These are phyloP conservation scores for Lyophyllum atratum DNA, from an alignment of 768 basidiomycete genomes.

Conservation along the genomic window DNA sequence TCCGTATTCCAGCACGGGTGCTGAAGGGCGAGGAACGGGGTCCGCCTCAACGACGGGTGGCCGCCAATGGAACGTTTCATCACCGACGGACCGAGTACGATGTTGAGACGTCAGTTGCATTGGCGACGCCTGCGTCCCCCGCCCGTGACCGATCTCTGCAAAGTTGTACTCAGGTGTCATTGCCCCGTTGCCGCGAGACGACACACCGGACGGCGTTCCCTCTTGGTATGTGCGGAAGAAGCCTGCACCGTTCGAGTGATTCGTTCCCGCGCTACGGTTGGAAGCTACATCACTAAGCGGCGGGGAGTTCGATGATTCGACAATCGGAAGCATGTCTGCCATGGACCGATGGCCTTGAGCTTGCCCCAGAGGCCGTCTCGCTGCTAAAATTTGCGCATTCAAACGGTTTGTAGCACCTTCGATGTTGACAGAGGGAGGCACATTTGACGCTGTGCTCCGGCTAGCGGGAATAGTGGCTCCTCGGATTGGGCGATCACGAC, in stretches of 20 bases:
- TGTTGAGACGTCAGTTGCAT: constrained; percentile 10
- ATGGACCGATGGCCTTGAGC: constrained; percentile 31
- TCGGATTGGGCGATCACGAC: constrained; percentile 32
- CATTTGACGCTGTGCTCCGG: constrained; percentile 12
- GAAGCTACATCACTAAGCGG: constrained; percentile 63
- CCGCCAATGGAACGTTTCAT: constrained; percentile 9
- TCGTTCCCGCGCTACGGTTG: constrained; percentile 52
- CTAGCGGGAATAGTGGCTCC: constrained; percentile 23
- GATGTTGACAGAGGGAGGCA: constrained; percentile 32
- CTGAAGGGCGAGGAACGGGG: not conserved
- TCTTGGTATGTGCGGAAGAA: constrained; percentile 64
- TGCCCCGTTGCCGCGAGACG: constrained; percentile 50
- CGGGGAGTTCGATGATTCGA: constrained; percentile 63
- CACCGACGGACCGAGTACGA: constrained; percentile 4
- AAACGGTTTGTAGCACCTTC: constrained; percentile 36
- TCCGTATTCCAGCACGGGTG: not conserved
- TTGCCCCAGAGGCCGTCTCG: constrained; percentile 43
- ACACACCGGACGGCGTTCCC: constrained; percentile 27
- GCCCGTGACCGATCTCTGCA: constrained; percentile 77
- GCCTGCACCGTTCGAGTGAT: constrained; percentile 54
- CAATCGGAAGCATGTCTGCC: constrained; percentile 56
- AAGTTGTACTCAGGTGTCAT: constrained; percentile 74
- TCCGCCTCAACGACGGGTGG: constrained; percentile 9
- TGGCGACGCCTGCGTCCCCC: constrained; percentile 42
- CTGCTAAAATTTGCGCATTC: constrained; percentile 36